Evolutionary conservation across 2,329 filamentous ascomycete species (phyloP), one percentile per base, ranked within the genome.

Genomic region (Ambrosiella xylebori): DNA sequence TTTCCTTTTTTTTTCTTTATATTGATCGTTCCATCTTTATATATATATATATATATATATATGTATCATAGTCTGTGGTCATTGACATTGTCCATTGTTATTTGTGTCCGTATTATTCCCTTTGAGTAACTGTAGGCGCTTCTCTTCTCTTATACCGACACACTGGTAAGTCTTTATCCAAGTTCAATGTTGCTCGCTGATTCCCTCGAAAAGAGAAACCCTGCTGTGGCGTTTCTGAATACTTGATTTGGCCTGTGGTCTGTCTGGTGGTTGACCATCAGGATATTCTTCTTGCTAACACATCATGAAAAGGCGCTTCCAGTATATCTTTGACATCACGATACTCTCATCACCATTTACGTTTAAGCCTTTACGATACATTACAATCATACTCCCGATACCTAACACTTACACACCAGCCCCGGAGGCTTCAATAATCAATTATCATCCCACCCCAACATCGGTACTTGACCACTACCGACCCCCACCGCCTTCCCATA

Each of bases 61-160:
- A n/a, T n/a, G n/a, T n/a, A n/a, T n/a, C n/a, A n/a, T 27, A 27
- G 19, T 27, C 19, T 3, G 19, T 27, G 19, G 49, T 51, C 49
- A 7, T 19, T 17, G 35, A 13, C 17, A 8, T 51, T 51, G 49
- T 51, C 44, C 19, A 47, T 19, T 13, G 9, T 13, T 47, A 8
- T 7, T 47, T 51, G 49, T 51, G 17, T 51, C 49, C 49, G 49
- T 51, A 13, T n/a, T 51, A 51, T 51, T 51, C 49, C 49, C 49
- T 19, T 51, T 51, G 27, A 51, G 49, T 13, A 51, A 51, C 49
- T 51, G 49, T 35, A 51, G 15, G 49, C 49, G 49, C 49, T 19
- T 12, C 8, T 47, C 44, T 27, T 27, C 19, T 41, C n/a, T 11
- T 41, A 41, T 41, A 9, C 4, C 39, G 39, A 41, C 9, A 41